Conservation (phyloP, 139 green algal genomes). For the Haematococcus sp. region DNA sequence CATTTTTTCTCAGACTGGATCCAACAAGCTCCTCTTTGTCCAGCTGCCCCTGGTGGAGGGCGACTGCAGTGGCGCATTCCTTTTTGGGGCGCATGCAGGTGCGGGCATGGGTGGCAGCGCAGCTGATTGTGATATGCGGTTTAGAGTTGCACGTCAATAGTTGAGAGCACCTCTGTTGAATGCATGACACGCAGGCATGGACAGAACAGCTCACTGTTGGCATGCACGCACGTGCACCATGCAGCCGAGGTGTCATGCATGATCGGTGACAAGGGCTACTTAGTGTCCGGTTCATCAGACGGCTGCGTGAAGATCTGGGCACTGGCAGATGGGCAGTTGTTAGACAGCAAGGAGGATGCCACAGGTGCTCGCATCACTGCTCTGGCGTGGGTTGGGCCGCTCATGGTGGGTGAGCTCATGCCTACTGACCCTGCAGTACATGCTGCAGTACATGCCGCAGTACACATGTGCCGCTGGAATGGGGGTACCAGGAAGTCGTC, state of each 20-base stretch:
- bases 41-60: constrained; percentile 22
- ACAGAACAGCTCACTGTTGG: too few species aligned
- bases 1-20: constrained; percentile 9
- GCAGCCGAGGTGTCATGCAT: constrained; percentile 5
- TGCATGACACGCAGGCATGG: too few species aligned
- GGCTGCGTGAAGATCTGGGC: constrained; percentile 19
- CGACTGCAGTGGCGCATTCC: constrained; percentile 16
- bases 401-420: constrained; percentile 22
- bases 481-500: too few species aligned
- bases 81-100: constrained; percentile 27
- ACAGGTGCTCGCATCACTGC: constrained; percentile 1
- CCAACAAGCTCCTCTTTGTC: constrained; percentile 21
- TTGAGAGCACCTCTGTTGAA: too few species aligned
- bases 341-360: constrained; percentile 2
- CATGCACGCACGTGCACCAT: neutral
- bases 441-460: too few species aligned
- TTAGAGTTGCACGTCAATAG: too few species aligned
- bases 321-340: constrained; percentile 7
- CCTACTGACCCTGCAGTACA: too few species aligned
- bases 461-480: too few species aligned
- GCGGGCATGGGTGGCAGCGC: neutral
- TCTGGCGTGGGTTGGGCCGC: constrained; percentile 11
- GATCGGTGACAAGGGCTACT: neutral
- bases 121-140: neutral
- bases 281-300: constrained; percentile 18